These are phyloP conservation scores for Termitomyces sp. DNA, from an alignment of 768 basidiomycete species.

Conservation along the genomic window DNA sequence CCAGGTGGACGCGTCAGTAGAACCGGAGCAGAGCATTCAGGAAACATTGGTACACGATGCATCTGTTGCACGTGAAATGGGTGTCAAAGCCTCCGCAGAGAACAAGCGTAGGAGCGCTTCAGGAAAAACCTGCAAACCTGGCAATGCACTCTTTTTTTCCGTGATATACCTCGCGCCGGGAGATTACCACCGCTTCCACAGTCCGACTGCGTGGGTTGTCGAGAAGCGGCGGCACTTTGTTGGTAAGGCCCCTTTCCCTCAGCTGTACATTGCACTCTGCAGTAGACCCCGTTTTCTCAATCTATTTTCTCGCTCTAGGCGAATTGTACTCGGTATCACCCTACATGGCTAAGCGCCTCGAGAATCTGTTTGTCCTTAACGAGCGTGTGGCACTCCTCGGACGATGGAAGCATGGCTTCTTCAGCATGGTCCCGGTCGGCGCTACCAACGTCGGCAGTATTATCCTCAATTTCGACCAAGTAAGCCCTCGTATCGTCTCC, in stretches of 20 bases:
- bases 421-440: slow-evolving; percentile 95
- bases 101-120: slow-evolving; percentile 28
- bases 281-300: background rate
- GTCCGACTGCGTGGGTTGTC: slow-evolving; percentile 94
- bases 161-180: slow-evolving; percentile 98
- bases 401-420: slow-evolving; percentile 93
- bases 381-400: slow-evolving; percentile 95
- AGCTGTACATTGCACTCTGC: background rate
- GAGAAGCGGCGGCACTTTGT: slow-evolving; percentile 94
- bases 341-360: slow-evolving; percentile 87
- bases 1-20: slow-evolving; percentile 68
- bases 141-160: slow-evolving; percentile 84
- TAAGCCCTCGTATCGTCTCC: slow-evolving; percentile 17
- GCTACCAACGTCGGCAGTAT: slow-evolving; percentile 98
- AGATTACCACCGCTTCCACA: slow-evolving; percentile 98
- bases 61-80: slow-evolving; percentile 71
- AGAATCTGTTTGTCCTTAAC: slow-evolving; percentile 95
- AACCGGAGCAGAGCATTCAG: slow-evolving; percentile 43
- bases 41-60: slow-evolving; percentile 63
- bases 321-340: slow-evolving; percentile 97
- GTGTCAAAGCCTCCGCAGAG: slow-evolving; percentile 35
- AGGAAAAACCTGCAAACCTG: slow-evolving; percentile 53
- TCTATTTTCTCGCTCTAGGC: slow-evolving; percentile 33
- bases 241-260: slow-evolving; percentile 40
- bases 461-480: slow-evolving; percentile 91